These are phyloP conservation scores for Castanea sativa DNA, from an alignment of 306 rosid species.

Conservation along the genomic window DNA sequence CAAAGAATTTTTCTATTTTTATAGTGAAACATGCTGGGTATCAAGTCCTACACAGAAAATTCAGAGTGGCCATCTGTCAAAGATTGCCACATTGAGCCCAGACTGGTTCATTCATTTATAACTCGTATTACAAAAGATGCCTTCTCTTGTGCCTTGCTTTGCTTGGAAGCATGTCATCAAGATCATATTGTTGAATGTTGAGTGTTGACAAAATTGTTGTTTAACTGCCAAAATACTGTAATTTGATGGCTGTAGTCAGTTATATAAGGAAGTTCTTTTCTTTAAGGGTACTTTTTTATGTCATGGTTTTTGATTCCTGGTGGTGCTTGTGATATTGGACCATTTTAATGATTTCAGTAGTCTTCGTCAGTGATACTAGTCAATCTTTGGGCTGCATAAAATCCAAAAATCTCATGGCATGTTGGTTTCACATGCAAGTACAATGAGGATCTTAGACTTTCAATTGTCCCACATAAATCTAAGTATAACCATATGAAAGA, in stretches of 20 bases:
- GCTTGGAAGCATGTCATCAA: background rate
- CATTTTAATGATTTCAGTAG: background rate
- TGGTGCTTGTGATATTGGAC: background rate
- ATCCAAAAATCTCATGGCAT: background rate
- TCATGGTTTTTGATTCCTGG: background rate
- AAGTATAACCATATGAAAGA: background rate
- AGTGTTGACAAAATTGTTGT: background rate
- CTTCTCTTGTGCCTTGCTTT: no score
- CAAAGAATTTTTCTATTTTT: background rate
- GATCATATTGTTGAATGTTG: background rate
- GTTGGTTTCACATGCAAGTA: background rate
- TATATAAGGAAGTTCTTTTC: background rate
- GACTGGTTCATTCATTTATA: no score
- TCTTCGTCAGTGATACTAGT: background rate
- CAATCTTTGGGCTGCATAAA: background rate
- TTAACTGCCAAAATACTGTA: background rate
- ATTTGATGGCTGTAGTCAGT: background rate
- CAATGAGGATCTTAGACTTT: background rate
- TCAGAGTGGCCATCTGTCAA: background rate
- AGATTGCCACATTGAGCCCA: background rate
- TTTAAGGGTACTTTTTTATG: background rate
- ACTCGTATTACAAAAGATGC: no score
- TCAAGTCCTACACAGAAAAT: no score
- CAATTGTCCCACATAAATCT: background rate
- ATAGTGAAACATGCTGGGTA: background rate